Evolutionary conservation across 768 basidiomycete species (phyloP).

Genomic region (Nidula microcarpa): DNA sequence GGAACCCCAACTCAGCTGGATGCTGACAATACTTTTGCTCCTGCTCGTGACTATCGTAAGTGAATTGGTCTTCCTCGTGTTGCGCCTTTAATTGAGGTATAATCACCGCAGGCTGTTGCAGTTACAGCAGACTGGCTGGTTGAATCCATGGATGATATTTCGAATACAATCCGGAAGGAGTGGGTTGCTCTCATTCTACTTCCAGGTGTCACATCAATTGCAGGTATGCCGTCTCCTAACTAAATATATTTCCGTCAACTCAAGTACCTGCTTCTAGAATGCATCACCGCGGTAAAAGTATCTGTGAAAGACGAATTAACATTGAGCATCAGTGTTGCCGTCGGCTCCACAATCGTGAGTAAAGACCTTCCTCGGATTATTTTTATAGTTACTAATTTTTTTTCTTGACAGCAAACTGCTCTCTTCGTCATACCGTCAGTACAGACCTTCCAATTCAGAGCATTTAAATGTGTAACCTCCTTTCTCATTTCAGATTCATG

Average conservation of each 20-base stretch:
- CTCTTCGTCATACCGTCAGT: slow-evolving; percentile 43
- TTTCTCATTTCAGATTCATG: slow-evolving; percentile 49
- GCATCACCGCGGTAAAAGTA: slow-evolving; percentile 86
- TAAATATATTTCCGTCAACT: background rate
- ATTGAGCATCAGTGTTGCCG: slow-evolving; percentile 80
- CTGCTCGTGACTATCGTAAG: slow-evolving; percentile 61
- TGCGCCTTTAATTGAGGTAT: background rate
- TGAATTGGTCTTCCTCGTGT: slow-evolving; percentile 4
- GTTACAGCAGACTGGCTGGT: slow-evolving; percentile 70
- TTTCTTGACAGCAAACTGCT: slow-evolving; percentile 53
- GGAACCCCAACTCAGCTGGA: slow-evolving; percentile 56
- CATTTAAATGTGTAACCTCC: too few species aligned
- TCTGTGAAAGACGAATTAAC: slow-evolving; percentile 82
- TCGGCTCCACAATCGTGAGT: slow-evolving; percentile 71
- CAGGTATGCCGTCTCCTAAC: slow-evolving; percentile 42
- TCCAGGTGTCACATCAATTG: slow-evolving; percentile 78
- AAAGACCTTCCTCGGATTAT: background rate
- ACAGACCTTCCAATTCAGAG: too few species aligned
- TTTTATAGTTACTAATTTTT: background rate
- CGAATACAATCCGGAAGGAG: slow-evolving; percentile 70
- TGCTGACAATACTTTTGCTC: slow-evolving; percentile 53
- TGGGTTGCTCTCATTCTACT: slow-evolving; percentile 89
- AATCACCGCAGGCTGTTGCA: slow-evolving; percentile 40
- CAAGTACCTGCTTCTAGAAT: slow-evolving; percentile 44
- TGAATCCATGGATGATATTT: slow-evolving; percentile 78